Base-by-base conservation (phyloP, 768 basidiomycete species). In the Termitomyces sp. region DNA sequence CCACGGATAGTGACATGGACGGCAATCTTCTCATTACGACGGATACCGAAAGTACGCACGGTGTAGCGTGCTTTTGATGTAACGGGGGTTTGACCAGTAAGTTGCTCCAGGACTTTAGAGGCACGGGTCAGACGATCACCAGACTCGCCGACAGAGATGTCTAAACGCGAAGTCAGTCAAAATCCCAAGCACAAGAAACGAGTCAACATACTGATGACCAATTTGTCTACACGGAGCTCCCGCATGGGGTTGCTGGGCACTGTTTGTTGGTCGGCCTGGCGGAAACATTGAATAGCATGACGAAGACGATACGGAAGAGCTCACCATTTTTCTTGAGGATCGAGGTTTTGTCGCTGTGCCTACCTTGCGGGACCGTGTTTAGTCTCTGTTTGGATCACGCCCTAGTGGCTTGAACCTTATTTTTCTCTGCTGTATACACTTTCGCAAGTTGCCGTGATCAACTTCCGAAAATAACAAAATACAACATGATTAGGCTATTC, bases 1-100 rank as follows among this genome's bases (percentile, higher is more conserved):
- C 96, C 96, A 68, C 96, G 93, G 79, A 99, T 97, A 73, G 96
- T 99, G 69, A 95, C 94, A 77, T 95, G 94, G 65, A 93, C 92
- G 51, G 96, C 96, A 73, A 98, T 99, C 86, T 99, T 99, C 81
- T 99, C 96, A 83, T 99, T 99, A 80, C 97, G 92, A 75, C 97
- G 91, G 84, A 99, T 99, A 71, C 93, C 91, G 81, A 99, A 99
- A 51, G 91, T 91, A 67, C 96, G 95, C 77, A 98, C 94, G 72
- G 97, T 98, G 89, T 96, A 98, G 67, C 97, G 93, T 63, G 96
- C 97, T 85, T 98, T 99, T 74, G 95, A 98, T 67, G 95, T 97
- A 68, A 99, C 96, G 72, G 96, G 96, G 50, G 96, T 93, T 83
- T 99, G 96, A 68, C 96, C 96, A 68, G 96, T 99, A 63, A 99